Evolutionary conservation across 257 asterid species (phyloP).

Genomic region (Solanum bukasovii): DNA sequence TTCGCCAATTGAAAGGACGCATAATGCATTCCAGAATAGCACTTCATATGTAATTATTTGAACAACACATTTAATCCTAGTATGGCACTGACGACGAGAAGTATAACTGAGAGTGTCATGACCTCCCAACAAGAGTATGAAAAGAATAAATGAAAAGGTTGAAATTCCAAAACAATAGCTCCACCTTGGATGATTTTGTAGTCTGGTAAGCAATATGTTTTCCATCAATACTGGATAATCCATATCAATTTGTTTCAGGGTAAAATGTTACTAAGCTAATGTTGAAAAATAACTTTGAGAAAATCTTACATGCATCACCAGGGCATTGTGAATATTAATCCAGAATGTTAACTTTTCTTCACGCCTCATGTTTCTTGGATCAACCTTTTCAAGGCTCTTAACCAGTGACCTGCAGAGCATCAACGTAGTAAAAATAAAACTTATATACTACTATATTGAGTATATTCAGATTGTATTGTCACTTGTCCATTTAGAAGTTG

Average conservation of each 20-base stretch:
- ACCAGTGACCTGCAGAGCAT: conserved; percentile 54
- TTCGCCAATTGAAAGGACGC: neutral
- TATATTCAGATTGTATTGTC: neutral
- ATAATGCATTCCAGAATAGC: neutral
- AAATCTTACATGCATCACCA: conserved; percentile 77
- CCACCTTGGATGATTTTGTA: neutral
- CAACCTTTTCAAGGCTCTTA: conserved; percentile 69
- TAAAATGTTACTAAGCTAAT: neutral
- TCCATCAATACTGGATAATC: neutral
- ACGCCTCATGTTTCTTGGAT: conserved; percentile 64
- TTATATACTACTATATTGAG: neutral
- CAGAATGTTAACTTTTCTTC: conserved; percentile 86
- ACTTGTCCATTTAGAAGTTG: neutral
- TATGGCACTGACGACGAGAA: neutral
- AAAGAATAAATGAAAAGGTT: neutral
- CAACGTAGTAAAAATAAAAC: conserved; percentile 1
- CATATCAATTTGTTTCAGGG: neutral
- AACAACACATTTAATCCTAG: neutral
- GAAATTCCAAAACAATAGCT: neutral
- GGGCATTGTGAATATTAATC: conserved; percentile 84
- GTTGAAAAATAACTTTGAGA: conserved; percentile 4
- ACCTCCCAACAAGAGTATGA: neutral
- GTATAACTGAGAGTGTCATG: neutral
- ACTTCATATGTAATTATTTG: neutral
- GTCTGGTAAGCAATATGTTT: neutral